Evolutionary conservation across 306 rosid genomes (phyloP).

Genomic region (Sphenostylis stenocarpa): DNA sequence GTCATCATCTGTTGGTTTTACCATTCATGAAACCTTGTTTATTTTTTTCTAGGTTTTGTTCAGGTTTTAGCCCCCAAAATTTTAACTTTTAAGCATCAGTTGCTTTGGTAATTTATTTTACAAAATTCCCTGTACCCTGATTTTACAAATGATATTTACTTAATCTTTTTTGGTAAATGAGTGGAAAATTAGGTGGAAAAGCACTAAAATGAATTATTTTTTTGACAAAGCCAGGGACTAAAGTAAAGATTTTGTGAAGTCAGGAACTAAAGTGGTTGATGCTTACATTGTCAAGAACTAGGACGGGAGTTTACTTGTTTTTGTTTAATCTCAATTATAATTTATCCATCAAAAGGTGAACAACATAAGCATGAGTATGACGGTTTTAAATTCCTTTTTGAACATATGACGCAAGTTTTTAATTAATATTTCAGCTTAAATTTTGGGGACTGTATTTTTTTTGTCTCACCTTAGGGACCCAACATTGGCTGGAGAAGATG

Average conservation of each 20-base stretch:
- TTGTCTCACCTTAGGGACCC: conserved; percentile 3
- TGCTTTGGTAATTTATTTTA: background rate
- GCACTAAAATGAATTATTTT: background rate
- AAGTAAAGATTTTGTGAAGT: background rate
- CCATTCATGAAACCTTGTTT: background rate
- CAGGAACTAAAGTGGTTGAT: background rate
- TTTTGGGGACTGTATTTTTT: background rate
- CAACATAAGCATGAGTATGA: background rate
- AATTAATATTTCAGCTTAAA: background rate
- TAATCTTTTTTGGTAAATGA: background rate
- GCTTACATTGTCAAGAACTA: background rate
- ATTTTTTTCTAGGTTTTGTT: conserved; percentile 2
- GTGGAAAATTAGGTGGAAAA: background rate
- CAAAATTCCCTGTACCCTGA: background rate
- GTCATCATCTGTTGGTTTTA: conserved; percentile 5
- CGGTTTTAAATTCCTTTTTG: background rate
- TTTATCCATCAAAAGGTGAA: background rate
- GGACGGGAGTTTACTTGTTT: background rate
- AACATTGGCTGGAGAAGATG: background rate
- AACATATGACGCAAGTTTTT: conserved; percentile 16
- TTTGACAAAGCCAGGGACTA: background rate
- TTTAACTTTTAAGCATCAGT: background rate
- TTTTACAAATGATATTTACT: background rate
- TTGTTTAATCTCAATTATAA: background rate
- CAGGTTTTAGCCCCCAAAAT: background rate